Percentiles rank a stretch among this genome's conserved stretches.
phyloP scores from a whole-genome alignment of 116 monocot species.

The Cymodocea nodosa region DNA sequence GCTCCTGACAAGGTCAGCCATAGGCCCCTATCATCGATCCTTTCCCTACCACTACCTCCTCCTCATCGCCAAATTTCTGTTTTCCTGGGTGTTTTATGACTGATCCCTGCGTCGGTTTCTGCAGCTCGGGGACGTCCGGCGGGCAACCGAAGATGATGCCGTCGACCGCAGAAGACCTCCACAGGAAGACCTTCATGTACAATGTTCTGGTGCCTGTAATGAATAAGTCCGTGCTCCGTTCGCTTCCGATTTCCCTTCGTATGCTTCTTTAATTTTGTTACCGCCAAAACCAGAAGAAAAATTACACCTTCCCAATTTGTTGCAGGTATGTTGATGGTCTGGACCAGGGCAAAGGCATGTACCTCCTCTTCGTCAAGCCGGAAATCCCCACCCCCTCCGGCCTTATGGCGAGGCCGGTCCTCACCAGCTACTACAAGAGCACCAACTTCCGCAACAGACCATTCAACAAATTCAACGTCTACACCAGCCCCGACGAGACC shows the following conservation, averaged over 20 bases:
- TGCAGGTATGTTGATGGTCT: constrained; percentile 49
- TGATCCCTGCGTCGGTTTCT: neutral
- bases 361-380: constrained; percentile 64
- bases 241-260: neutral
- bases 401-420: constrained; percentile 51
- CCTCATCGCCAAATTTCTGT: neutral
- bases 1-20: constrained; percentile 45
- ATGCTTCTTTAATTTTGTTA: neutral
- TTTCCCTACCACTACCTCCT: neutral
- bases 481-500: constrained; percentile 60
- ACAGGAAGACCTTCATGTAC: constrained; percentile 48
- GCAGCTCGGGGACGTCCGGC: constrained; percentile 70
- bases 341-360: constrained; percentile 67
- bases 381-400: constrained; percentile 54
- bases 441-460: constrained; percentile 37
- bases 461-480: constrained; percentile 35
- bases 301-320: neutral
- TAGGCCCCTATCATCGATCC: neutral
- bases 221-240: constrained; percentile 19
- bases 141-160: constrained; percentile 75
- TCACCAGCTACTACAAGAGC: constrained; percentile 90
- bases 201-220: constrained; percentile 65
- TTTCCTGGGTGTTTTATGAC: neutral
- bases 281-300: no score
- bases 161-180: constrained; percentile 50